These are phyloP conservation scores for Sungouiella blattae DNA, from an alignment of 805 yeast genomes.

Conservation along the genomic window DNA sequence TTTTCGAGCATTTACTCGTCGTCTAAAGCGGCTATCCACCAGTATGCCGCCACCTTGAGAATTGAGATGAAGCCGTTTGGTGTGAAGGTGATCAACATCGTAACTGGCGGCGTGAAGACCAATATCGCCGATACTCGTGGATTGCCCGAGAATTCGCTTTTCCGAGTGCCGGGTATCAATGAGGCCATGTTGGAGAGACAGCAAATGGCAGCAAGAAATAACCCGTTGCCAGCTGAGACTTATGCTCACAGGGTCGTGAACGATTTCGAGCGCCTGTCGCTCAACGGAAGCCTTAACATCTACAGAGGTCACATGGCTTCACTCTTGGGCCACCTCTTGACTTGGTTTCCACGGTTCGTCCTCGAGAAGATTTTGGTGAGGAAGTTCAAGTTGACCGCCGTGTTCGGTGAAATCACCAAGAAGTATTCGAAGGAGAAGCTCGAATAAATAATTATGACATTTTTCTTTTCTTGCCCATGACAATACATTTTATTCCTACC, in stretches of 20 bases:
- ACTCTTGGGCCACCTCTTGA: conserved; percentile 29
- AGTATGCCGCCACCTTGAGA: conserved; percentile 59
- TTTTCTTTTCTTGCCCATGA: too few species aligned
- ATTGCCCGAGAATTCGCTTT: conserved; percentile 54
- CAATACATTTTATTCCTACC: too few species aligned
- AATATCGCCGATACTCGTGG: conserved; percentile 65
- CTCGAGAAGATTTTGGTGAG: conserved; percentile 37
- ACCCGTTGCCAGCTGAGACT: conserved; percentile 56
- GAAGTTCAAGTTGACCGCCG: conserved; percentile 29
- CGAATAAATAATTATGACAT: conserved; percentile 5
- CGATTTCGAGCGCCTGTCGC: conserved; percentile 39
- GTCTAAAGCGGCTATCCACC: conserved; percentile 73
- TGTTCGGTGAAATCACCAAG: conserved; percentile 21
- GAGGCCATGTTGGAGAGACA: conserved; percentile 49
- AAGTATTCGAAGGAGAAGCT: conserved; percentile 19
- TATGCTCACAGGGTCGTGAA: conserved; percentile 56
- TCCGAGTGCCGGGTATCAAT: conserved; percentile 47
- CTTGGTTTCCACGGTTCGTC: conserved; percentile 45
- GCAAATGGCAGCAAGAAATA: conserved; percentile 54
- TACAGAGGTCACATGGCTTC: conserved; percentile 54
- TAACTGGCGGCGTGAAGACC: conserved; percentile 76
- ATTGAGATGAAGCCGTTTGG: conserved; percentile 69
- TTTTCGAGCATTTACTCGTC: conserved; percentile 65
- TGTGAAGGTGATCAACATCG: conserved; percentile 63
- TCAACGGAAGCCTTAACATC: conserved; percentile 43